Evolutionary conservation across 2,329 filamentous ascomycete genomes (phyloP), one percentile per base, ranked within the genome.

Genomic region (Alternaria postmessia): DNA sequence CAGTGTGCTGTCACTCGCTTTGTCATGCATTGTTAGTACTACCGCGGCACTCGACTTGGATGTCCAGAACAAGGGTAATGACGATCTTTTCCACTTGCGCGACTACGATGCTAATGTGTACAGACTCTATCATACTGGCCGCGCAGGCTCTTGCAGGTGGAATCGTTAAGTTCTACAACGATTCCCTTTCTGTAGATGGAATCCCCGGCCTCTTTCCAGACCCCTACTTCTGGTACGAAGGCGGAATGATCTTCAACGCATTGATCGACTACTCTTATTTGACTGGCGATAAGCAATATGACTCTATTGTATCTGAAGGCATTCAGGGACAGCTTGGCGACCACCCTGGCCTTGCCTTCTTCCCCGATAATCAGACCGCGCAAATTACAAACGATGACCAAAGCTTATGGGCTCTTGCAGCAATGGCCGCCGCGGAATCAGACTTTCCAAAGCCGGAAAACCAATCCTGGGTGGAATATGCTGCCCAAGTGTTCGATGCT

Each of bases 401-500:
- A 70, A 87, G 86, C 47, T 89, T 88, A 68, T 92, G 90, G 90
- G 88, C 83, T 6, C 88, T 91, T 28, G 83, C 87, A 11, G 85
- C 88, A 51, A 82, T 92, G 70, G 81, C 87, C 1, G 90, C 90
- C 0, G 87, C 89, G 3, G 90, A 92, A 77, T 81, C 85, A 54
- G 87, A 87, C 72, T 88, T 88, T 54, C 84, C 88, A 65, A 84
- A 87, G 7, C 64, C 65, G 8, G 63, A 66, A 24, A 51, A 60
- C 32, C 49, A 53, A 8, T 44, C 60, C 36, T 92, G 89, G 88
- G 78, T 90, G 16, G 81, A 88, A 20, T 81, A 94, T 18, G 86
- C 87, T 5, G 82, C 84, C 66, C 90, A 89, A 61, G 87, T 92
- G n/a, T 94, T 91, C 83, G 88, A 93, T 72, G 83, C 84, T 16